Base-by-base conservation (phyloP, 805 yeast genomes). In the Teunomyces cretensis region DNA sequence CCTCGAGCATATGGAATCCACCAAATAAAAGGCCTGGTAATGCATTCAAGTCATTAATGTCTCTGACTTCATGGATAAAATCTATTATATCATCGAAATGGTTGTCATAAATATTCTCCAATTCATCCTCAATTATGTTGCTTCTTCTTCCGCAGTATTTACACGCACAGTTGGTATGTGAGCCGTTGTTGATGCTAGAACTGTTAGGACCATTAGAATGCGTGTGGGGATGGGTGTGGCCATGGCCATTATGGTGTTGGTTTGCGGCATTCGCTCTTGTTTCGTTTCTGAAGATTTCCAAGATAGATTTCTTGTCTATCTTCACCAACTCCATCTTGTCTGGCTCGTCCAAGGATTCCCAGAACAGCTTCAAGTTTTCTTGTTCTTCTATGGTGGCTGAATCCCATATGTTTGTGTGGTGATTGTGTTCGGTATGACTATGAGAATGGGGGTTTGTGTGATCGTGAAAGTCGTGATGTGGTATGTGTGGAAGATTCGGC, bases 101-200 rank as follows among this genome's bases (percentile, higher is more conserved):
- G 13, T 81, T 79, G 49, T 84, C 84, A 58, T 86, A 88, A 6
- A 88, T 76, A 44, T 78, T 78, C 54, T 83, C 89, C 56, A 90
- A 74, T 60, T 88, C 96, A 53, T 80, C 82, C 57, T 86, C 94
- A 50, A 88, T 78, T 12, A 88, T 80, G 41, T 71, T 64, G 55
- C 84, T 81, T 53, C 86, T 83, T 38, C 87, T 77, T 2, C 91
- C 92, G 67, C 97, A 91, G 14, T 81, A 81, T 3, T 82, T 69
- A 60, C 97, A 91, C 46, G 80, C 75, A 61, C 96, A 90, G 32
- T 52, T 51, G 31, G 53, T 48, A 26, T 48, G 38, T 24, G 43
- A 17, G 17, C 28, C 39, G 24, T 27, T 15, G 6, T 36, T 38
- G 27, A 33, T 52, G 33, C 39, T 31, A 12, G 39, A 42, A 16